Base-by-base conservation (phyloP, 2,329 filamentous ascomycete genomes). In the Aspergillus neoniger region DNA sequence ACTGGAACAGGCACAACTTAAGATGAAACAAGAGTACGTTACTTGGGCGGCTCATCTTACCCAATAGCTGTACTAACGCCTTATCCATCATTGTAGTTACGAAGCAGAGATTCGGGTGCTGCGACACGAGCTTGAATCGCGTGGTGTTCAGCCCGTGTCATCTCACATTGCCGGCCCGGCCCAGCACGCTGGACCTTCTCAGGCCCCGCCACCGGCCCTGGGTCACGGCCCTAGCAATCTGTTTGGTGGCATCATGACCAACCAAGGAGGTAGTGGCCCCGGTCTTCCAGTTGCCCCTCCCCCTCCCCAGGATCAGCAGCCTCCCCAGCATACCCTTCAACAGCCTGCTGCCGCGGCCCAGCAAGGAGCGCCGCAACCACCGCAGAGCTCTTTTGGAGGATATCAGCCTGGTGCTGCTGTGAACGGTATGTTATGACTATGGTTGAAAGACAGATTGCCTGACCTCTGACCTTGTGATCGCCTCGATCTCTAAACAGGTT, bases 191-290 rank as follows among this genome's bases (percentile, higher is more conserved):
- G 91, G 89, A 47, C 90, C 92, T 59, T 88, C 91, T 52, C 91
- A 95, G 78, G 90, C 92, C 64, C 90, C 91, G 63, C 94, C 95
- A 38, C 93, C 88, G 38, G 81, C 91, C 53, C 91, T 98, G 68
- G 91, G 92, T 28, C 91, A 96, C 72, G 93, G 94, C 25, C 87
- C 88, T 58, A 94, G 90, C 75, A 95, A 96, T 72, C 84, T 98
- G 43, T 98, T 99, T 74, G 92, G 92, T 68, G 92, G 92, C 59
- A 96, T 98, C 74, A 98, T 99, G 91, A 88, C 93, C 58, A 94
- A 94, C 66, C 88, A 88, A 76, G 91, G 89, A 70, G 92, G 94
- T 80, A 90, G 89, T 70, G 92, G 91, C 63, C 90, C 92, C 65
- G 91, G 91, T 62, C 88, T 96, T 44, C 41, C 41, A 44, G 41